Conservation (phyloP, 495 filamentous ascomycete species). For the Xylaria nigripes region DNA sequence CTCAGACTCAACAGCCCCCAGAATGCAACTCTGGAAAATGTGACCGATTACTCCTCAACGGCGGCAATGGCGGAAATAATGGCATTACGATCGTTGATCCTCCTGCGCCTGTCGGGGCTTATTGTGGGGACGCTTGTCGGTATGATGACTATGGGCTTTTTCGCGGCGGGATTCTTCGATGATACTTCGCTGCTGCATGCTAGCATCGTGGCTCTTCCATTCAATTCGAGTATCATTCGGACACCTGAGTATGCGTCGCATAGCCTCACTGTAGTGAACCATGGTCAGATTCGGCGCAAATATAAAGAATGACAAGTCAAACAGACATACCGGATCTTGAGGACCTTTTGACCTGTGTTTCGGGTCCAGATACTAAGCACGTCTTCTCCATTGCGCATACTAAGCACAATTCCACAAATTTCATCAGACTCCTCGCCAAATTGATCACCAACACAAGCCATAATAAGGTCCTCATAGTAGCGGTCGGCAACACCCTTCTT, state of each 20-base stretch:
- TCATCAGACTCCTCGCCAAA: constrained; percentile 91
- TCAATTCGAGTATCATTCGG: constrained; percentile 83
- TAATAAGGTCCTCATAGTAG: constrained; percentile 93
- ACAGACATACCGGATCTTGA: constrained; percentile 80
- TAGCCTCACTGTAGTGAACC: constrained; percentile 60
- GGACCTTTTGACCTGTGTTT: constrained; percentile 81
- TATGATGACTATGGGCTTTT: constrained; percentile 47
- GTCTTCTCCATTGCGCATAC: constrained; percentile 90
- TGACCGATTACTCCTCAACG: neutral
- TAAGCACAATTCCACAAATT: constrained; percentile 88
- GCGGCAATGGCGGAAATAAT: neutral
- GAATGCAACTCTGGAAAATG: neutral
- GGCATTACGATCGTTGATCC: constrained; percentile 20
- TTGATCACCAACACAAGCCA: constrained; percentile 90
- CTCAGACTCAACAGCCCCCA: neutral
- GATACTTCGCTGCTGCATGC: constrained; percentile 70
- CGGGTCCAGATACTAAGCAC: constrained; percentile 96
- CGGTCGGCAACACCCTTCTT: constrained; percentile 96
- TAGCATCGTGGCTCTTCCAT: constrained; percentile 85
- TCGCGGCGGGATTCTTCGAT: constrained; percentile 79
- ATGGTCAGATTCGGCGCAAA: constrained; percentile 2
- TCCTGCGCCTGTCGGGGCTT: constrained; percentile 26
- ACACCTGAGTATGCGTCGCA: constrained; percentile 79
- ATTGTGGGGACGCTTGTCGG: constrained; percentile 33
- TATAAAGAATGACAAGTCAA: neutral